Conservation (phyloP, 352 stramenopile species). For the Thraustotheca clavata region DNA sequence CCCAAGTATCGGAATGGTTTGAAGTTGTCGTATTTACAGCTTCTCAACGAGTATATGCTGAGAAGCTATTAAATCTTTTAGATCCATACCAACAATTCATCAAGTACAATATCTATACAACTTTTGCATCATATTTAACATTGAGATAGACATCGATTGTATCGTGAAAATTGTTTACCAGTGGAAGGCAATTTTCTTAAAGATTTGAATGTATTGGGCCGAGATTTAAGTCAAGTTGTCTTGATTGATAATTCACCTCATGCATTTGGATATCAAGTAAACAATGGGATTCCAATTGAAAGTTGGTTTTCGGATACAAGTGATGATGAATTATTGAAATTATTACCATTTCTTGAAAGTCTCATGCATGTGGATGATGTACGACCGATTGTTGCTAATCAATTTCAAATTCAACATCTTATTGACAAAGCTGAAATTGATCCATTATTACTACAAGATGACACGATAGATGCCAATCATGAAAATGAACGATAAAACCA, state of each 20-base stretch:
- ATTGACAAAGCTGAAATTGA: constrained; percentile 42
- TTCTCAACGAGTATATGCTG: constrained; percentile 91
- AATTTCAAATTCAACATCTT: constrained; percentile 89
- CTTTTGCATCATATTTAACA: constrained; percentile 16
- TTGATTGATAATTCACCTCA: constrained; percentile 98
- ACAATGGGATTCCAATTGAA: constrained; percentile 98
- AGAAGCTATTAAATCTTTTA: constrained; percentile 95
- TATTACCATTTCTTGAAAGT: constrained; percentile 92
- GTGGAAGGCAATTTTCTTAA: constrained; percentile 99
- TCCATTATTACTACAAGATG: not conserved
- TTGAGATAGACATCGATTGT: constrained; percentile 83
- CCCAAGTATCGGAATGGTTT: constrained; percentile 86
- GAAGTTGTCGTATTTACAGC: constrained; percentile 99
- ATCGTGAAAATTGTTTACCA: constrained; percentile 91
- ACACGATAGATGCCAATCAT: not conserved
- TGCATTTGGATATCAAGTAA: constrained; percentile 97
- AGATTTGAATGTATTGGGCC: constrained; percentile 94
- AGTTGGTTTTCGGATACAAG: constrained; percentile 96
- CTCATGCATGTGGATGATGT: constrained; percentile 86
- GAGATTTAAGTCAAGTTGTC: constrained; percentile 84
- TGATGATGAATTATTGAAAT: constrained; percentile 95
- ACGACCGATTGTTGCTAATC: constrained; percentile 75
- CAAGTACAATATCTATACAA: constrained; percentile 38
- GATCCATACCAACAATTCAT: constrained; percentile 89
- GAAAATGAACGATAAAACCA: not conserved